Base-by-base conservation (phyloP, 805 yeast species). In the Metschnikowia shivogae region DNA sequence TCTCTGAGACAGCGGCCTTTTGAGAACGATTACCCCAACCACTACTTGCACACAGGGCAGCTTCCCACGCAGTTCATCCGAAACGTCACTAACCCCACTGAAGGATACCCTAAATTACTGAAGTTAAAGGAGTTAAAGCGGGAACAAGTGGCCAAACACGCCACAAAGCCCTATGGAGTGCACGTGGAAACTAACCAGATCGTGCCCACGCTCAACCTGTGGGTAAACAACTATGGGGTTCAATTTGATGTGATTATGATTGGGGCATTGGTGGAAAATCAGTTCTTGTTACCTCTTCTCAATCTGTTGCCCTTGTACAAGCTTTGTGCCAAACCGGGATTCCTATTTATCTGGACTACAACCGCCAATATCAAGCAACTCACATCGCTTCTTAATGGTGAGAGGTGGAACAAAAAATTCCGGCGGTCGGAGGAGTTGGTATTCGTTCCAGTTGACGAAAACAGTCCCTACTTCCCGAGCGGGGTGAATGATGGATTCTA, bases 241-340 rank as follows among this genome's bases (percentile, higher is more conserved):
- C 79, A 78, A 48, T 92, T 90, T 63, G 97, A 90, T 60, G 95
- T 89, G 9, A 85, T 92, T 11, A 88, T 92, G 95, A 80, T 90
- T 44, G 95, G 96, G 1, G 92, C 93, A 3, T 70, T 92, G 41
- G 77, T 84, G 1, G 90, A 86, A 52, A 81, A 84, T 57, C 89
- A 82, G 57, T 75, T 85, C 44, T 68, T 86, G 14, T 72, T 78
- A 36, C 85, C 87, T 0, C 55, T 83, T 2, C 67, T 90, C 20
- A 65, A 76, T 1, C 77, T 76, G 52, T 65, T 89, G 36, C 96
- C 96, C 0, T 68, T 90, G 5, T 83, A 81, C 50, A 80, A 73
- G 56, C 67, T 90, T 28, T 80, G 93, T 44, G 77, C 96, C 1
- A 84, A 84, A 51, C 97, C 97, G 0, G 95, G 96, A 1, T 83